Evolutionary conservation across 2,329 filamentous ascomycete species (phyloP).

Genomic region (Aspergillus hiratsukae): DNA sequence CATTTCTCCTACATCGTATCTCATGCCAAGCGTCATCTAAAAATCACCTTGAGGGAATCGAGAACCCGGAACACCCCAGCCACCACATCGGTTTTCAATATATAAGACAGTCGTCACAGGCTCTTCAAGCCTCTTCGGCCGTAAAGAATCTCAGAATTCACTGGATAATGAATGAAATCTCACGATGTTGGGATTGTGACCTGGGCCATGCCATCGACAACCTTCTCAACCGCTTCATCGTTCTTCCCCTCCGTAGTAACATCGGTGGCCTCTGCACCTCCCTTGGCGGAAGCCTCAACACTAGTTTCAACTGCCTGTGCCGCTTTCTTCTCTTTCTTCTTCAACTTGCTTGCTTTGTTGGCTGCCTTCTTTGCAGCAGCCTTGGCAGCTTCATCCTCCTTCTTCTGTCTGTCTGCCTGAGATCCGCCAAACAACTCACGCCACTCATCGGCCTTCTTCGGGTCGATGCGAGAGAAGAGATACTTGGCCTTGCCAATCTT

Average conservation of each 20-base stretch:
- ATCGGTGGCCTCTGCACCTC: constrained; percentile 25
- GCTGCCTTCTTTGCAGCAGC: constrained; percentile 33
- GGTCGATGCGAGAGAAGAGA: constrained; percentile 78
- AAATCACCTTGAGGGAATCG: neutral
- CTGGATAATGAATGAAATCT: neutral
- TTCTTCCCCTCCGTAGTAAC: constrained; percentile 19
- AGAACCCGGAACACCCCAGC: neutral
- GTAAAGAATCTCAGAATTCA: neutral
- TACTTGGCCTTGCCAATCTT: constrained; percentile 75
- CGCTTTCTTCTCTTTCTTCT: constrained; percentile 32
- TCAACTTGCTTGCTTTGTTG: constrained; percentile 28
- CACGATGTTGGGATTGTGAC: constrained; percentile 40
- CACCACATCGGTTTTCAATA: neutral
- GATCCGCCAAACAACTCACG: constrained; percentile 67
- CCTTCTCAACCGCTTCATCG: constrained; percentile 36
- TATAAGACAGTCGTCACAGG: neutral
- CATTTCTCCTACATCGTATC: constrained; percentile 6
- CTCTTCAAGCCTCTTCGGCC: neutral
- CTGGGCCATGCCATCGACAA: constrained; percentile 40
- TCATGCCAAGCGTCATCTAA: constrained; percentile 1
- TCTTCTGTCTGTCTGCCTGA: constrained; percentile 63
- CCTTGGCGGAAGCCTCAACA: constrained; percentile 36
- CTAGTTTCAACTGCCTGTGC: constrained; percentile 22
- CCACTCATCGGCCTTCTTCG: constrained; percentile 80
- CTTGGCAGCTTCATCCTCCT: constrained; percentile 53